A percentile compares a stretch with the other conserved stretches of the same genome.
Evolutionary conservation across 2,329 filamentous ascomycete species (phyloP).

Genomic region (Penicillium fuscoglaucum): DNA sequence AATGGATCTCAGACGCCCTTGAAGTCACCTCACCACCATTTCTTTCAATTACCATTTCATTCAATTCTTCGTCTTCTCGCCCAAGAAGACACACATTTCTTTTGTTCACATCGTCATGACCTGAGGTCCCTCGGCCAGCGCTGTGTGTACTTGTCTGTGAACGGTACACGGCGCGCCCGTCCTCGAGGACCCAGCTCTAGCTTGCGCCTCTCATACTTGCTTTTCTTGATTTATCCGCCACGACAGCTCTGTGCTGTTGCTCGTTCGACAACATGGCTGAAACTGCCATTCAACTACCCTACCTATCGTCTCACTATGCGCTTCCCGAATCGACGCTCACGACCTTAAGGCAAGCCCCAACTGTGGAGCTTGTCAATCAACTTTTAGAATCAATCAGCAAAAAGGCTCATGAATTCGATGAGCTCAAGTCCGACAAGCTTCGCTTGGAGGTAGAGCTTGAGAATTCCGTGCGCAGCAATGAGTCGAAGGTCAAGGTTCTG

Average conservation of each 20-base stretch:
- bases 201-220: conserved; percentile 9
- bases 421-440: conserved; percentile 81
- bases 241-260: conserved; percentile 21
- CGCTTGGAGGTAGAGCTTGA: conserved; percentile 90
- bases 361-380: conserved; percentile 71
- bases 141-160: conserved; percentile 26
- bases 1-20: conserved; percentile 15
- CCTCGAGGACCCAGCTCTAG: conserved; percentile 11
- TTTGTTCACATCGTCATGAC: conserved; percentile 22
- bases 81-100: not conserved
- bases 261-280: conserved; percentile 52
- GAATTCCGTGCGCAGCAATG: conserved; percentile 78
- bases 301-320: conserved; percentile 59
- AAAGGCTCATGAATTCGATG: conserved; percentile 81
- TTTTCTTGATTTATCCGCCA: conserved; percentile 5
- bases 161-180: conserved; percentile 21
- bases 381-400: conserved; percentile 72
- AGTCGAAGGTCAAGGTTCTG: conserved; percentile 77
- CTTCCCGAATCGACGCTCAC: conserved; percentile 58
- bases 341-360: conserved; percentile 60
- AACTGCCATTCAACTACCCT: conserved; percentile 58
- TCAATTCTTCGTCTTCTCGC: not conserved
- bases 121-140: conserved; percentile 17
- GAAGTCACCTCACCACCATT: conserved; percentile 6
- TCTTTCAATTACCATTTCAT: conserved; percentile 9